Evolutionary conservation across 495 filamentous ascomycete species (phyloP), one percentile per base, ranked within the genome.

Genomic region (Echria macrotheca): DNA sequence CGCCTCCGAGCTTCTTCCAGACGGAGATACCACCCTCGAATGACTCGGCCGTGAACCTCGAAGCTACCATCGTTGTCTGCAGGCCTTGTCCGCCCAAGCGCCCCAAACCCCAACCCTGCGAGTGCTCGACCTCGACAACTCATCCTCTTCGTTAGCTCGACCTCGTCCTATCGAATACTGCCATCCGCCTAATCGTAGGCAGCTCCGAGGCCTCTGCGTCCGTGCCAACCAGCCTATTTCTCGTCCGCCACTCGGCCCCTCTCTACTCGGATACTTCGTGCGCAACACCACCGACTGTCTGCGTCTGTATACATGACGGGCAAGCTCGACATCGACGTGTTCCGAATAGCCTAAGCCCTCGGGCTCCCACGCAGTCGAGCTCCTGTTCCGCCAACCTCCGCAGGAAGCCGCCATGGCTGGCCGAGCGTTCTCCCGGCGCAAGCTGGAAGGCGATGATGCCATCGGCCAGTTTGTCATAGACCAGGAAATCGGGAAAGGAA

Each of bases 401-500:
- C 73, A 69, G 70, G 71, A 59, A 67, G 68, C 59, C n/a, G n/a
- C n/a, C 63, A 76, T 76, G 71, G 64, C 70, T 24, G 66, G 70
- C 41, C 71, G 69, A 56, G 28, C 52, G 10, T 63, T 55, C 40
- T 68, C 66, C 55, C 64, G 65, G 58, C 63, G 66, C 45, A 37
- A 54, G 39, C 68, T 53, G 59, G 52, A 61, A 31, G 65, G 72
- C 55, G 83, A 86, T 51, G 78, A 82, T 73, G 67, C 79, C 35
- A 80, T 95, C 60, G 90, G 89, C 35, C 75, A 77, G 49, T 96
- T 91, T 62, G 76, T 75, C 51, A 78, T 89, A 58, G 75, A 86
- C 52, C 82, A 85, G 45, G 84, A 95, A 70, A 95, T 96, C 58
- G 91, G 91, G 43, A 88, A 87, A 71, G 91, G 91, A 31, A 96